A percentile compares a stretch with the other conserved stretches of the same genome.
phyloP scores from a whole-genome alignment of 1,284 basidiomycete genomes.

The Violaceomyces palustris region DNA sequence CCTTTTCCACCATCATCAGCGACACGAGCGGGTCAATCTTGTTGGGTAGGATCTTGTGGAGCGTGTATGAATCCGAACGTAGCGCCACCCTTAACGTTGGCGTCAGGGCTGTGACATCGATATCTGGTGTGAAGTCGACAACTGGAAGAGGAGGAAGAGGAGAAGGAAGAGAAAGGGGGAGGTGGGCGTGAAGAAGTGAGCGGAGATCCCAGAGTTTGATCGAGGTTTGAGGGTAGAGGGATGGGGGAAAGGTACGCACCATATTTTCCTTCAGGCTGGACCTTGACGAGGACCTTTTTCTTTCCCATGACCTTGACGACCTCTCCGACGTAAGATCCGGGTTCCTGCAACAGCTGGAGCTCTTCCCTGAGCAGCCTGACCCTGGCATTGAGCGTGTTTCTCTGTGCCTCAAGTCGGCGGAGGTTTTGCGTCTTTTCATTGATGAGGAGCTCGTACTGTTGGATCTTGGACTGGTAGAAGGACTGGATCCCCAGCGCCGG shows the following conservation, averaged over 20 bases:
- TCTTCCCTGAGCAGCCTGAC: conserved; percentile 81
- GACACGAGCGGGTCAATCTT: conserved; percentile 52
- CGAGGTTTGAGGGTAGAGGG: too few species aligned
- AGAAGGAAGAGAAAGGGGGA: too few species aligned
- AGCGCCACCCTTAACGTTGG: conserved; percentile 88
- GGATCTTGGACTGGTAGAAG: conserved; percentile 95
- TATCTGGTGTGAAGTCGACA: conserved; percentile 85
- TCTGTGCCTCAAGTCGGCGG: conserved; percentile 87
- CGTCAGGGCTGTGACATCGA: conserved; percentile 74
- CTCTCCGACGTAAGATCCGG: conserved; percentile 95
- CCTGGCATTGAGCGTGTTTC: conserved; percentile 91
- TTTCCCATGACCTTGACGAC: conserved; percentile 99
- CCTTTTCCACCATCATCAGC: conserved; percentile 97
- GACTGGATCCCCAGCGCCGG: conserved; percentile 57
- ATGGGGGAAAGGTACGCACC: too few species aligned
- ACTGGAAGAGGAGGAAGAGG: conserved; percentile 60
- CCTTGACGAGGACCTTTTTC: conserved; percentile 96
- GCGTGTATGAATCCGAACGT: conserved; percentile 86
- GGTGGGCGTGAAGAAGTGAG: too few species aligned
- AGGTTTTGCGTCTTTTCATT: conserved; percentile 96
- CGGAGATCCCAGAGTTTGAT: too few species aligned
- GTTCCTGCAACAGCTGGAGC: conserved; percentile 88
- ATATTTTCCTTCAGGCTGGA: conserved; percentile 98
- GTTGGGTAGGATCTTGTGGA: conserved; percentile 52
- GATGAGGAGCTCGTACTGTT: conserved; percentile 82